phyloP scores from a whole-genome alignment of 805 yeast genomes.

The Phaffomyces thermotolerans region DNA sequence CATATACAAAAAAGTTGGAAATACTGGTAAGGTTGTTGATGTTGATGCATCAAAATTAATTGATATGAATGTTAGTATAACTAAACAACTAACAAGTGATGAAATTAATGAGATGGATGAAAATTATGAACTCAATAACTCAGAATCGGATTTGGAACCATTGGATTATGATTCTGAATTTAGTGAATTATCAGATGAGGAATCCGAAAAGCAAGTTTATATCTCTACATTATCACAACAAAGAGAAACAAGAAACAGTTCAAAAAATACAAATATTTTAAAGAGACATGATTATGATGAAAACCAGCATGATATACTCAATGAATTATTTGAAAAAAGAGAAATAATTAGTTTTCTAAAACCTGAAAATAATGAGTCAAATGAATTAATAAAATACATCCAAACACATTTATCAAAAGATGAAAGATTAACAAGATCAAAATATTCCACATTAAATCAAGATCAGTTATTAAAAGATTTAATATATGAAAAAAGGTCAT shows the following conservation, averaged over 20 bases:
- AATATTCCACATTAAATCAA: slow-evolving; percentile 25
- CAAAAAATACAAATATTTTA: not conserved
- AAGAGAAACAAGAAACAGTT: not conserved
- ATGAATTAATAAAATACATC: slow-evolving; percentile 10
- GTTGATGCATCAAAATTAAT: not conserved
- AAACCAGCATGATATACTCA: slow-evolving; percentile 1
- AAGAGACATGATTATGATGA: no score
- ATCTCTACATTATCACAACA: not conserved
- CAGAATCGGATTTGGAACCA: slow-evolving; percentile 9
- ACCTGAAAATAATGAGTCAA: slow-evolving; percentile 21
- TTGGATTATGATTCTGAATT: slow-evolving; percentile 7
- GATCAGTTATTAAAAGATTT: slow-evolving; percentile 26
- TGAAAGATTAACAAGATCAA: slow-evolving; percentile 28
- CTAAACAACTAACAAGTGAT: not conserved
- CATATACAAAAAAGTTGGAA: not conserved
- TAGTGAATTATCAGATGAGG: slow-evolving; percentile 14
- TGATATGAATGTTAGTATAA: not conserved
- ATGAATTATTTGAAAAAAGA: slow-evolving; percentile 17
- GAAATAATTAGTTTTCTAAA: slow-evolving; percentile 23
- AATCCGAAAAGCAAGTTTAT: slow-evolving; percentile 8
- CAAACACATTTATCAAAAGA: slow-evolving; percentile 18
- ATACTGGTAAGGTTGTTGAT: not conserved
- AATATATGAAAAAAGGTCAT: slow-evolving; percentile 20
- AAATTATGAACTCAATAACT: slow-evolving; percentile 28
- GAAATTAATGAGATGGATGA: slow-evolving; percentile 20